Base-by-base conservation (phyloP, 345 rosid species). In the Eucalyptus urophylla region DNA sequence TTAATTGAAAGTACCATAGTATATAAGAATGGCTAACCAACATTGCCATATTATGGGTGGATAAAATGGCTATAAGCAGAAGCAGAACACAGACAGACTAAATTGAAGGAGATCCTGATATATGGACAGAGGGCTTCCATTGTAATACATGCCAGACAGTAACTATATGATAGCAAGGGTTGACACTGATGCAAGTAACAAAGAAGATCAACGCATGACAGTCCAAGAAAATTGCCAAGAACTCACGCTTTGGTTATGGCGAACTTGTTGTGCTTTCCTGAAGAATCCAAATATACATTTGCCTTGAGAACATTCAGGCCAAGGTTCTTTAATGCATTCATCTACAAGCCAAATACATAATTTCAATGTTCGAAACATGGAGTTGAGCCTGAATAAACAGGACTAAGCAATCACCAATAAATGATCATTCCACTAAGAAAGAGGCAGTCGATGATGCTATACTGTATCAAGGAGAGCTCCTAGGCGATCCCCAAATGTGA, bases 391-490 rank as follows among this genome's bases (percentile, higher is more conserved):
- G 44, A 8, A 87, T 22, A 22, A 69, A 60, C 49, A 47, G 67
- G 22, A 87, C 43, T 76, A 76, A 76, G 53, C 85, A 50, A 86
- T 17, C 16, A 40, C 60, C 44, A 45, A 54, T 27, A 62, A 43
- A 49, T 3, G 45, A 22, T 12, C 19, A 47, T 87, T 60, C 31
- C 33, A 53, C 65, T 85, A 37, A 43, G 45, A 83, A 58, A 80
- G 86, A 72, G 86, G 33, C 51, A 80, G 88, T 40, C 86, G 49
- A 58, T 24, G 33, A 67, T 37, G 47, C 54, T 89, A 69, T 95
- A 98, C 99, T 1, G 99, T 98, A 92, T 98, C 99, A 87, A 98
- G 91, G 58, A 98, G 94, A 90, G 99, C 99, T 67, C 99, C 99
- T 86, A 98, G 99, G 92, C 99, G 99, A 92, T 98, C 96, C 11